Conservation (phyloP, 495 filamentous ascomycete genomes). For the Aspergillus carlsbadensis region DNA sequence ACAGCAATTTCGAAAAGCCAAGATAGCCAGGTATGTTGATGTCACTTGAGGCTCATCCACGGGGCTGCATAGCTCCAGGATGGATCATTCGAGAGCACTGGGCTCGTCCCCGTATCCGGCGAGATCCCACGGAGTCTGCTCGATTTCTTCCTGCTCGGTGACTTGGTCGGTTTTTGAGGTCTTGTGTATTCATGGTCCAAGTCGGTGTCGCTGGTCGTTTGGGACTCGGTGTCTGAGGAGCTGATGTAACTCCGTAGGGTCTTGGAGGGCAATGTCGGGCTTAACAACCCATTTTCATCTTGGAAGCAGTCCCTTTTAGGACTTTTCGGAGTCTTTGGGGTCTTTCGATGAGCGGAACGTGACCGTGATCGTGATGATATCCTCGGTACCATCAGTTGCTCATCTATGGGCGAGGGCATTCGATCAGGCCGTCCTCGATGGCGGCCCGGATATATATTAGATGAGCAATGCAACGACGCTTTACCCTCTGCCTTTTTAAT, state of each 20-base stretch:
- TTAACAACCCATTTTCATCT: constrained; percentile 8
- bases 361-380: not conserved
- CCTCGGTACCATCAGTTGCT: constrained; percentile 5
- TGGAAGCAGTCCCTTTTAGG: not conserved
- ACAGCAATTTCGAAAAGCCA: not conserved
- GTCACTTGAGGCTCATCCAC: not conserved
- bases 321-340: not conserved
- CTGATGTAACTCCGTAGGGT: constrained; percentile 6
- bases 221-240: constrained; percentile 8
- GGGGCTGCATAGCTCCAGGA: constrained; percentile 16
- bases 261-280: not conserved
- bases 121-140: constrained; percentile 9
- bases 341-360: not conserved
- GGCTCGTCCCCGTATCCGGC: constrained; percentile 6
- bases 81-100: constrained; percentile 14
- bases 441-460: constrained; percentile 9
- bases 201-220: constrained; percentile 9
- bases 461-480: constrained; percentile 22
- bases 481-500: constrained; percentile 21
- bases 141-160: not conserved
- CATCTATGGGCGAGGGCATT: not conserved
- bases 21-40: not conserved
- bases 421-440: constrained; percentile 2
- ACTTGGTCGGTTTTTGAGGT: too few species aligned
- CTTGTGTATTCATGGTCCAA: not conserved